Conservation (phyloP, 2,329 filamentous ascomycete species). For the Fusarium euwallaceae region DNA sequence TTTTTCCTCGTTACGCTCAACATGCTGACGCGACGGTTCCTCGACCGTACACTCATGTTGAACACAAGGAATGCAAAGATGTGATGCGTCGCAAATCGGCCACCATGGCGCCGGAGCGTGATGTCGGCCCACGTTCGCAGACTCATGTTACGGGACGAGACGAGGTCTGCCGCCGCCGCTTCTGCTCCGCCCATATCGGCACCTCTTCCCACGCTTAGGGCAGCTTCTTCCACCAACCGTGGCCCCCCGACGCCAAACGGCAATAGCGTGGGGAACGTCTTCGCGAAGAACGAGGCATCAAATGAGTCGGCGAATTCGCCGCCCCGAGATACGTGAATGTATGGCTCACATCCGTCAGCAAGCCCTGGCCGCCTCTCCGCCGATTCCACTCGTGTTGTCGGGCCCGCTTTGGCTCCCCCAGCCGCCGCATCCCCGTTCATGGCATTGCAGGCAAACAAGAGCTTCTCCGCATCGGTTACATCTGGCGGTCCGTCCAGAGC, state of each 20-base stretch:
- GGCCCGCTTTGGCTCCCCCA: neutral
- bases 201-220: neutral
- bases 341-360: neutral
- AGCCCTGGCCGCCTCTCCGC: neutral
- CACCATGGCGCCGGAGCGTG: neutral
- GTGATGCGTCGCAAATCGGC: neutral
- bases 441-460: neutral
- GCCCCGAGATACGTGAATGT: constrained; percentile 19
- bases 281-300: constrained; percentile 25
- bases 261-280: constrained; percentile 26
- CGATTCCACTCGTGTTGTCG: neutral
- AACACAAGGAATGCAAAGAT: neutral
- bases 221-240: constrained; percentile 1
- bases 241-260: constrained; percentile 26
- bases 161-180: neutral
- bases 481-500: neutral
- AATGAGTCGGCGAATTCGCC: constrained; percentile 24
- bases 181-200: neutral
- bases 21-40: neutral
- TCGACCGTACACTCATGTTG: neutral
- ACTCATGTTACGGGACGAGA: neutral
- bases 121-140: neutral
- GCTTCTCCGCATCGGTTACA: neutral
- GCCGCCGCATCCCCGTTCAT: neutral
- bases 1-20: neutral